These are phyloP conservation scores for Zygoascus ofunaensis DNA, from an alignment of 805 yeast species.

Conservation along the genomic window DNA sequence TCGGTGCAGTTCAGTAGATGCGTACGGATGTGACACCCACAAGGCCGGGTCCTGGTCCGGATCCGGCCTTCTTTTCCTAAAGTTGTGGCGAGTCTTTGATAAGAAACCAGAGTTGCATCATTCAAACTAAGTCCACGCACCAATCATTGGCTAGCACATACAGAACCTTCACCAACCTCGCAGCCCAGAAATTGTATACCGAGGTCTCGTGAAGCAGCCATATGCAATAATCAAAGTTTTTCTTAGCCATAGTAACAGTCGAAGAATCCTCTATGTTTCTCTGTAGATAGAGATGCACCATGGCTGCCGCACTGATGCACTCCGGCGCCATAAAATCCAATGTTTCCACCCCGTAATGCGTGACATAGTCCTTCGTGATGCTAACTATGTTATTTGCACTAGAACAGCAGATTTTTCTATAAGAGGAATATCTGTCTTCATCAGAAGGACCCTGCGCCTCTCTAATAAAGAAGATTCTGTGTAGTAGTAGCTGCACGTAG, in stretches of 20 bases:
- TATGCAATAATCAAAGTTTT: constrained; percentile 4
- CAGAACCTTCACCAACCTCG: neutral
- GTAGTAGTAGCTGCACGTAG: constrained; percentile 7
- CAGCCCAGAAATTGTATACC: constrained; percentile 5
- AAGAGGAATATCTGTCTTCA: neutral
- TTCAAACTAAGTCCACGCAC: neutral
- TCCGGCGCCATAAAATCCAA: constrained; percentile 14
- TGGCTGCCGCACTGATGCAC: constrained; percentile 10
- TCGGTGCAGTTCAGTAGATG: no score
- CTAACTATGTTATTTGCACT: constrained; percentile 9
- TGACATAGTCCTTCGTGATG: constrained; percentile 7
- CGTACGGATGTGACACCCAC: no score
- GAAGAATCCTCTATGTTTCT: neutral
- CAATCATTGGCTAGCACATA: constrained; percentile 1
- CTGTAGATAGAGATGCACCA: constrained; percentile 11
- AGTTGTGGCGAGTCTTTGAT: no score
- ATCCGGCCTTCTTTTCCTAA: no score
- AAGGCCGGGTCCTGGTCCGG: no score
- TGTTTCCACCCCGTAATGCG: constrained; percentile 8
- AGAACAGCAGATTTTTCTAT: constrained; percentile 7
- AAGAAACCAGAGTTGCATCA: neutral
- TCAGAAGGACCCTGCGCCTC: constrained; percentile 3
- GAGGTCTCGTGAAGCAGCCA: constrained; percentile 1
- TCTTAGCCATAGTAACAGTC: neutral
- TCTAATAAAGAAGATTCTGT: constrained; percentile 7